Conservation (phyloP, 257 asterid genomes). For the Solanum rostratum region DNA sequence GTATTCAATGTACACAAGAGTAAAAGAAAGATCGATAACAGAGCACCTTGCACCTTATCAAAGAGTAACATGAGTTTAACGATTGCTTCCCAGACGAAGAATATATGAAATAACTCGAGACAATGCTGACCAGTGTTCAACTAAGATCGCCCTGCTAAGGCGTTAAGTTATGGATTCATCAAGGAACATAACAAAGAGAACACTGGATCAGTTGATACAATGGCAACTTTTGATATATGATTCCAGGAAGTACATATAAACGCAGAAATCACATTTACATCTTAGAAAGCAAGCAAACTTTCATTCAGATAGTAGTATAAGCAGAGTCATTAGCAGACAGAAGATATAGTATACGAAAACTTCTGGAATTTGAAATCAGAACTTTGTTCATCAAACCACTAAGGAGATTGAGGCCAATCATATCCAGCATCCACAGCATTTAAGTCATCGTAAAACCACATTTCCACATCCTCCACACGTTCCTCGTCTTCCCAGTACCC, state of each 20-base stretch:
- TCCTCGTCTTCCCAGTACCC: conserved; percentile 23
- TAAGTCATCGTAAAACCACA: conserved; percentile 25
- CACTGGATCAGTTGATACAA: not conserved
- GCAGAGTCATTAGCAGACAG: not conserved
- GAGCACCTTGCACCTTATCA: not conserved
- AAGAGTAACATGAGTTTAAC: not conserved
- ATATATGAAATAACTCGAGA: not conserved
- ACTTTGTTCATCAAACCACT: not conserved
- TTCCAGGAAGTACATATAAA: not conserved
- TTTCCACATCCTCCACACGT: conserved; percentile 12
- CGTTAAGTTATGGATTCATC: not conserved
- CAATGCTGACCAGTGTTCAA: not conserved
- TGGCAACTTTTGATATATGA: not conserved
- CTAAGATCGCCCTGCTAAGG: not conserved
- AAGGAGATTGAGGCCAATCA: conserved; percentile 49
- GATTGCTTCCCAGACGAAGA: not conserved
- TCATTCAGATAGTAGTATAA: not conserved
- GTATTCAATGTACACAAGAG: not conserved
- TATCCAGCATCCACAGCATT: conserved; percentile 11
- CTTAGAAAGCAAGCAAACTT: not conserved
- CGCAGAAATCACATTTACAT: not conserved
- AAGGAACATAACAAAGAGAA: not conserved
- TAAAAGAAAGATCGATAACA: not conserved
- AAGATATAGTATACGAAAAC: not conserved
- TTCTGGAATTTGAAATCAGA: not conserved